Evolutionary conservation across 306 rosid genomes (phyloP).

Genomic region (Senna siamea): DNA sequence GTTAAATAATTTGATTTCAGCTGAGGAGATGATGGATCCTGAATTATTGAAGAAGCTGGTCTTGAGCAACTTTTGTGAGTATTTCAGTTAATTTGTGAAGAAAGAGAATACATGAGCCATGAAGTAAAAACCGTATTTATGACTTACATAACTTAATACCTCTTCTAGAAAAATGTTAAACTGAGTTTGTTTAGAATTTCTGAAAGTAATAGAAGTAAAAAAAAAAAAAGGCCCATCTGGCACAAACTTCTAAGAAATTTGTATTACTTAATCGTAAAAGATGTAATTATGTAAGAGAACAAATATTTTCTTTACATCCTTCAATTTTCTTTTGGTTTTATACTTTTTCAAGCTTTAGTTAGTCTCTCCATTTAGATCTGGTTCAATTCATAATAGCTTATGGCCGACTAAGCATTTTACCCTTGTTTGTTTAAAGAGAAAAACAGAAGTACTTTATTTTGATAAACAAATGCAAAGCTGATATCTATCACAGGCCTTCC

Average conservation of each 20-base stretch:
- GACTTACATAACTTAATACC: background rate
- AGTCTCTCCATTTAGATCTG: background rate
- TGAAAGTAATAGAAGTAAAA: background rate
- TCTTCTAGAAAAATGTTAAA: background rate
- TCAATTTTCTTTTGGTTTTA: background rate
- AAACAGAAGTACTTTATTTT: background rate
- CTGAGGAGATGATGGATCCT: slow-evolving; percentile 97
- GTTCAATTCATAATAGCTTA: too few species aligned
- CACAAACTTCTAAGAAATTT: background rate
- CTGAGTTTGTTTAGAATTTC: background rate
- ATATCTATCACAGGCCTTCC: background rate
- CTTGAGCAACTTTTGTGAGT: slow-evolving; percentile 93
- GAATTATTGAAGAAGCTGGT: slow-evolving; percentile 81
- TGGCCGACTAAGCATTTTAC: background rate
- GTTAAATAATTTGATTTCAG: slow-evolving; percentile 85
- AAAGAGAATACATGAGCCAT: background rate
- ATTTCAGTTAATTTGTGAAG: slow-evolving; percentile 32
- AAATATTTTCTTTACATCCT: background rate
- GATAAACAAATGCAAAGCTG: background rate
- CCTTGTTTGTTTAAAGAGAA: background rate
- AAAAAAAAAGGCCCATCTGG: background rate
- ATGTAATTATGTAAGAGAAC: too few species aligned
- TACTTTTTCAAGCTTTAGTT: background rate
- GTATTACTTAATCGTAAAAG: background rate
- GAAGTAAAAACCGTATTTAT: background rate